Percentiles rank a stretch among this genome's conserved stretches.
Conservation (phyloP, 257 asterid species). For the Solanum megistacrolobum region DNA sequence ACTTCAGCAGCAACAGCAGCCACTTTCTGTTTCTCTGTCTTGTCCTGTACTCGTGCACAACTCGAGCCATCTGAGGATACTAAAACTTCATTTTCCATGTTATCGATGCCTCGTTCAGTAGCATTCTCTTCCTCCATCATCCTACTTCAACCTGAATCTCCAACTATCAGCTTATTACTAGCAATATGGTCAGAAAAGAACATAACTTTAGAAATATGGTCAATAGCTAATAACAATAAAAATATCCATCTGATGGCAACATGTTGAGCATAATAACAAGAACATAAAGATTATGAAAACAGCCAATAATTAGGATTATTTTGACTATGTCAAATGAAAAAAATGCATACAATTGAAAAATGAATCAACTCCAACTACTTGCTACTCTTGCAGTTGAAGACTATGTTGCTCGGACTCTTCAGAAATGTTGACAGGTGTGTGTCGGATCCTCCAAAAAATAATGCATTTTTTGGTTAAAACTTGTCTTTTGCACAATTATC, state of each 20-base stretch:
- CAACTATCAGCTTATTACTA: neutral
- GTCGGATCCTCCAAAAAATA: neutral
- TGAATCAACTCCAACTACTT: neutral
- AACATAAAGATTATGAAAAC: neutral
- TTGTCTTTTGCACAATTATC: neutral
- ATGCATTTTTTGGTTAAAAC: neutral
- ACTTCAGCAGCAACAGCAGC: constrained; percentile 15
- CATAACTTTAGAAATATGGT: neutral
- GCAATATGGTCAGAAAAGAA: neutral
- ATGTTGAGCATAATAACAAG: neutral
- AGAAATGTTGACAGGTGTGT: neutral
- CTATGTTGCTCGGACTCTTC: neutral
- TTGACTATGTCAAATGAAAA: neutral
- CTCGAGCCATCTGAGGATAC: neutral
- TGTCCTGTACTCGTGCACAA: neutral
- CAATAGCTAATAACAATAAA: neutral
- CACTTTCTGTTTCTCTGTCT: constrained; percentile 6
- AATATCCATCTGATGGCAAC: neutral
- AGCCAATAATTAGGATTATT: neutral
- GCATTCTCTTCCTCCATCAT: neutral
- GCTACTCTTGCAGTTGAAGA: neutral
- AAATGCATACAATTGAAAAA: neutral
- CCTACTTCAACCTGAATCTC: neutral
- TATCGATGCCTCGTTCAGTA: neutral
- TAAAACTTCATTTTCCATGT: neutral